Evolutionary conservation across 768 basidiomycete genomes (phyloP).

Genomic region (Leccinum imitatum): DNA sequence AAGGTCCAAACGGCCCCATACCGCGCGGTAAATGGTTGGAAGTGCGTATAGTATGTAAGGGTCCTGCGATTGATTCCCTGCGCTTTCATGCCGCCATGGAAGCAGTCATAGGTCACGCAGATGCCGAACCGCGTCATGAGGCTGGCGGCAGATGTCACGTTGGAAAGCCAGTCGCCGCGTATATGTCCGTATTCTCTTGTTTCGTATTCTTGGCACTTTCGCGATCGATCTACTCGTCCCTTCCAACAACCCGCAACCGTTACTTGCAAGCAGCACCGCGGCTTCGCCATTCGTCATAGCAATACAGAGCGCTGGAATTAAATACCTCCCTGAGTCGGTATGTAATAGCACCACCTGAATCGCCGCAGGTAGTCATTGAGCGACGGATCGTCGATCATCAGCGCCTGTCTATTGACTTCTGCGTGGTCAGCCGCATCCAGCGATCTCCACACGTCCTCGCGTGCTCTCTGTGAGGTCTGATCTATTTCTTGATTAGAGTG

Average conservation of each 20-base stretch:
- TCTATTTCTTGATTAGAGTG: background rate
- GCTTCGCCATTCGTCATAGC: too few species aligned
- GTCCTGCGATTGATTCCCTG: slow-evolving; percentile 26
- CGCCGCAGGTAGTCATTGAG: background rate
- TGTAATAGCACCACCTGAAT: slow-evolving; percentile 23
- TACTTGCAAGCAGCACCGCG: too few species aligned
- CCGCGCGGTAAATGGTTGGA: slow-evolving; percentile 78
- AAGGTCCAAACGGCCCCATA: slow-evolving; percentile 36
- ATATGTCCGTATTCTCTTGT: slow-evolving; percentile 78
- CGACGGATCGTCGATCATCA: slow-evolving; percentile 60
- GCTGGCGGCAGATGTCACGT: too few species aligned
- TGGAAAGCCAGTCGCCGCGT: slow-evolving; percentile 29
- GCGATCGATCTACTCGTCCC: slow-evolving; percentile 84
- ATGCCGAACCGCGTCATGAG: too few species aligned
- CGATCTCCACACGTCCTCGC: slow-evolving; percentile 87
- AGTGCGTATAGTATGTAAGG: background rate
- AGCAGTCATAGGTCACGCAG: slow-evolving; percentile 69
- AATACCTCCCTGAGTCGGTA: slow-evolving; percentile 26
- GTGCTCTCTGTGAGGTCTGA: slow-evolving; percentile 67
- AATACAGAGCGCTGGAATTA: too few species aligned
- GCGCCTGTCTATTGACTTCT: slow-evolving; percentile 73
- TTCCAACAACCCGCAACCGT: too few species aligned
- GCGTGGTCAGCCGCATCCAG: slow-evolving; percentile 92
- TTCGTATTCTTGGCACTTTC: slow-evolving; percentile 65
- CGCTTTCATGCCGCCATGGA: slow-evolving; percentile 75